Evolutionary conservation across 2,329 filamentous ascomycete species (phyloP).

Genomic region (Sordariomycetes sp.): DNA sequence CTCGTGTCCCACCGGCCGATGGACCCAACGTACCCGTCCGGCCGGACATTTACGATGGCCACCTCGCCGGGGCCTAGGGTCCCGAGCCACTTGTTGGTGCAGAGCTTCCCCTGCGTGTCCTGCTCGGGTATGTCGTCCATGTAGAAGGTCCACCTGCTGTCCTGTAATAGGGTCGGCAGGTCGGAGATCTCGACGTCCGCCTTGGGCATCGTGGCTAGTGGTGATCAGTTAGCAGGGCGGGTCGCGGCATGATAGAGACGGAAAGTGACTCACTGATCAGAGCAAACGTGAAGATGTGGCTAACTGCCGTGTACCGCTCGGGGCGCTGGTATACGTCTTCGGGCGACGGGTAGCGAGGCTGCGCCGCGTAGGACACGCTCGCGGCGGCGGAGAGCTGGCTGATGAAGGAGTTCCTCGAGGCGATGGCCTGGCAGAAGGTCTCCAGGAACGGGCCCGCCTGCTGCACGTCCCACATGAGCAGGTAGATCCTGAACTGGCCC

Average conservation of each 20-base stretch:
- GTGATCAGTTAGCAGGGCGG: conserved; percentile 6
- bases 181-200: conserved; percentile 51
- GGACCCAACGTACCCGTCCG: conserved; percentile 63
- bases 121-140: conserved; percentile 49
- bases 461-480: conserved; percentile 52
- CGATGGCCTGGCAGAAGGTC: conserved; percentile 41
- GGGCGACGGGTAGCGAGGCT: conserved; percentile 40
- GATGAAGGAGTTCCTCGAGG: conserved; percentile 37
- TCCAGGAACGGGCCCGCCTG: conserved; percentile 43
- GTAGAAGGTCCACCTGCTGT: conserved; percentile 61
- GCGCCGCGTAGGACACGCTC: conserved; percentile 45
- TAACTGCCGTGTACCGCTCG: conserved; percentile 54
- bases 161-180: conserved; percentile 46
- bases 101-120: conserved; percentile 35
- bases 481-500: conserved; percentile 64
- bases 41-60: conserved; percentile 54
- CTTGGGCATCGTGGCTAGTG: conserved; percentile 43
- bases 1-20: conserved; percentile 39
- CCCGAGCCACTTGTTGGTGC: conserved; percentile 59
- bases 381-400: conserved; percentile 45
- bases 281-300: conserved; percentile 55
- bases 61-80: conserved; percentile 41
- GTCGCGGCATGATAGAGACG: background rate
- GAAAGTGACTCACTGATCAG: conserved; percentile 42
- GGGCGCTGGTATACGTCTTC: conserved; percentile 55